Percentiles rank a stretch among this genome's conserved stretches.
Evolutionary conservation across 2,329 filamentous ascomycete species (phyloP).

Genomic region (Neodidymelliopsis sp.): DNA sequence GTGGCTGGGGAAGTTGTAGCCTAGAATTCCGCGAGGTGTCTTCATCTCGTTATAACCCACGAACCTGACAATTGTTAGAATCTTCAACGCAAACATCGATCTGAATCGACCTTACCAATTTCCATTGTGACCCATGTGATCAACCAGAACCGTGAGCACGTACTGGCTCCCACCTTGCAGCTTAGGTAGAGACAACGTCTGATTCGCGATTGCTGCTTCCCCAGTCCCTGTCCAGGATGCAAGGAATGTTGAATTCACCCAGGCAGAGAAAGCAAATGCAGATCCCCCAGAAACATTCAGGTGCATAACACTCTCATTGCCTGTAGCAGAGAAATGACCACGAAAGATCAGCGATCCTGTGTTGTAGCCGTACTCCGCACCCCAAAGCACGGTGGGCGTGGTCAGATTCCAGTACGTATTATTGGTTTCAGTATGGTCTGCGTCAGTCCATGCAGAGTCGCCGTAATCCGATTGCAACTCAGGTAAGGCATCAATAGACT

Average conservation of each 20-base stretch:
- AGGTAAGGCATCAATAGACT: conserved; percentile 71
- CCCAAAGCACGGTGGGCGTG: conserved; percentile 63
- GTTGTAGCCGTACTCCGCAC: conserved; percentile 75
- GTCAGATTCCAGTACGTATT: conserved; percentile 54
- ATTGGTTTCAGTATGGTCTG: conserved; percentile 63
- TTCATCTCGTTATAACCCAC: conserved; percentile 62
- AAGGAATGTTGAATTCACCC: conserved; percentile 68
- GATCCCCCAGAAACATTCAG: conserved; percentile 67
- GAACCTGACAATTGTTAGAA: conserved; percentile 37
- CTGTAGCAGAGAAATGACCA: conserved; percentile 70
- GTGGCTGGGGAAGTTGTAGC: conserved; percentile 62
- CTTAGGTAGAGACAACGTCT: conserved; percentile 62
- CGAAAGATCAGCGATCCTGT: conserved; percentile 72
- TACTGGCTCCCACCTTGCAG: conserved; percentile 61
- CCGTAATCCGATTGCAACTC: conserved; percentile 70
- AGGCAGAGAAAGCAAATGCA: conserved; percentile 70
- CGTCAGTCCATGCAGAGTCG: conserved; percentile 70
- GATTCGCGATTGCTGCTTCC: conserved; percentile 57
- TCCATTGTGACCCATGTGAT: conserved; percentile 74
- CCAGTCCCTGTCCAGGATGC: conserved; percentile 68
- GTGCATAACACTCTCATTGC: conserved; percentile 65
- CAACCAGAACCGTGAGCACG: conserved; percentile 72
- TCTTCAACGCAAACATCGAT: neutral
- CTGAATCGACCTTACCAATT: conserved; percentile 48
- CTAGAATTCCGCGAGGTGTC: conserved; percentile 65